Evolutionary conservation across 176 grass and related monocot species (phyloP), one percentile per base, ranked within the genome.

Genomic region (Thinopyrum elongatum): DNA sequence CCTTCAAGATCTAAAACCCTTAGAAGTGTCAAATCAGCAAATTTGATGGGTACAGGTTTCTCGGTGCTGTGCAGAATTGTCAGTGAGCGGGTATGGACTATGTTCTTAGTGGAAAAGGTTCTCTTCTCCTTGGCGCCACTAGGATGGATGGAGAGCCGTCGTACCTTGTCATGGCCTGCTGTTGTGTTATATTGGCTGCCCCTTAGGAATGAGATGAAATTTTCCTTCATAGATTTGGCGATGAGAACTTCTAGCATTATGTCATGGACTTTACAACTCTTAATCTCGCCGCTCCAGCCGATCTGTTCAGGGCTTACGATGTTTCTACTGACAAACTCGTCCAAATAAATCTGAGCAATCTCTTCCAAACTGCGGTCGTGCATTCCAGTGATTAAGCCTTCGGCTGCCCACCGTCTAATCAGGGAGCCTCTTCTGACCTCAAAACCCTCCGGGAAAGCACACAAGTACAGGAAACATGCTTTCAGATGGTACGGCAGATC

Each of bases 401-500:
- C 90, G 0, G 86, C 86, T n/a, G 64, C 51, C 90, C 90, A 89
- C 75, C 62, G 15, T 51, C 82, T 92, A 8, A 82, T 10, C 19
- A 92, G 34, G 30, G 60, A 22, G 12, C 49, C 67, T 62, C 68
- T 46, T 17, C 28, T 63, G 22, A 92, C 79, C 16, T 63, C 35
- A 12, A 38, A 78, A 14, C 39, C 75, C 25, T 85, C 83, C 0
- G 83, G 78, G 13, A 86, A 92, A 15, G 78, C 23, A 75, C 65
- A 60, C 0, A 88, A 22, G 34, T 91, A 91, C 10, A 91, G 47
- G 16, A 88, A 84, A 38, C 89, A 92, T 16, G 90, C 66, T 64
- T 92, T 92, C 59, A 88, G 49, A 92, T 86, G 5, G 38, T 88
- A 82, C 3, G 86, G 90, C 17, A 92, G 77, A 58, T 89, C 86